Evolutionary conservation across 2,329 filamentous ascomycete genomes (phyloP).

Genomic region (Ophiostoma novo-ulmi): DNA sequence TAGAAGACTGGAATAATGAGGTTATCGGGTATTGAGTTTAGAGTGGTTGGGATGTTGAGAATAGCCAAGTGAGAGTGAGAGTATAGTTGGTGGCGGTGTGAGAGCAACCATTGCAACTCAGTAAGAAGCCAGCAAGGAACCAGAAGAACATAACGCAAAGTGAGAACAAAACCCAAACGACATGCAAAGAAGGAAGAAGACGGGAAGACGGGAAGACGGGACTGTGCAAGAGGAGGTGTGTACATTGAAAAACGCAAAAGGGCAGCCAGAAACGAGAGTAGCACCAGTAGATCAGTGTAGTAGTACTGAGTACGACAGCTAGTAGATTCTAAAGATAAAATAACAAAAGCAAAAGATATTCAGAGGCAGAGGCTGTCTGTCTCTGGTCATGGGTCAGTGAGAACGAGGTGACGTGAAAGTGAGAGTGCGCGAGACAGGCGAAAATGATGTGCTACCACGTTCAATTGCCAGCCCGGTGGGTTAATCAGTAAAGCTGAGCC

Average conservation of each 20-base stretch:
- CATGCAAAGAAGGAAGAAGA: background rate
- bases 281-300: conserved; percentile 4
- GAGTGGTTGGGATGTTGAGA: background rate
- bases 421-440: conserved; percentile 14
- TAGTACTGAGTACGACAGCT: conserved; percentile 3
- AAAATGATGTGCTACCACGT: conserved; percentile 17
- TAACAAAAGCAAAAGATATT: background rate
- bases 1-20: background rate
- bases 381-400: background rate
- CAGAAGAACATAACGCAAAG: background rate
- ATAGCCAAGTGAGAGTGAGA: background rate
- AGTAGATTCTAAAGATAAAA: background rate
- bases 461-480: conserved; percentile 11
- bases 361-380: background rate
- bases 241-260: background rate
- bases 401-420: conserved; percentile 16
- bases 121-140: background rate
- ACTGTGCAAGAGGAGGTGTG: background rate
- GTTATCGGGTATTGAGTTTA: background rate
- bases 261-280: conserved; percentile 11
- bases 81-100: background rate
- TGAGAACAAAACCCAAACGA: background rate
- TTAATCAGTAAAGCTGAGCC: background rate
- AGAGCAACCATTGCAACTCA: background rate
- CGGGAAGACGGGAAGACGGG: background rate